These are phyloP conservation scores for Stenocarpella maydis DNA, from an alignment of 2,329 filamentous ascomycete species.

Conservation along the genomic window DNA sequence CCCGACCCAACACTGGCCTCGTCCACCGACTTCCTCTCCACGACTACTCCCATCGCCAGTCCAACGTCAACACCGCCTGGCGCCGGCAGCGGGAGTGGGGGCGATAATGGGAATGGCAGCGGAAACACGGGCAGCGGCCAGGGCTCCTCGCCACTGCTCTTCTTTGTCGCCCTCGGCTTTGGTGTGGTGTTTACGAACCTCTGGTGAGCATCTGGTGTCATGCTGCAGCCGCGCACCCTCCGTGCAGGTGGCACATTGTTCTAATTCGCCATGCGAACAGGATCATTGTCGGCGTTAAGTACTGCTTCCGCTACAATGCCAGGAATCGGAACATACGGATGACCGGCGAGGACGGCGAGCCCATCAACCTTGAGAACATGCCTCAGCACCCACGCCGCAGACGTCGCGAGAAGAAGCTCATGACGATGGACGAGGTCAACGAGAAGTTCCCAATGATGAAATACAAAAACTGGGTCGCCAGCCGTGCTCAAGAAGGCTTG, in stretches of 20 bases:
- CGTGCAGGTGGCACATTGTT: slow-evolving; percentile 18
- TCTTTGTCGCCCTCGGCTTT: slow-evolving; percentile 96
- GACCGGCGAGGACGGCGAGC: slow-evolving; percentile 79
- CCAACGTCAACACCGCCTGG: background rate
- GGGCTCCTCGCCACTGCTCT: slow-evolving; percentile 74
- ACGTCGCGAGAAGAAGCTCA: slow-evolving; percentile 94
- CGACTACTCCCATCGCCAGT: background rate
- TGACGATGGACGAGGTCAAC: slow-evolving; percentile 99
- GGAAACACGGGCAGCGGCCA: slow-evolving; percentile 41
- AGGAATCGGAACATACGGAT: slow-evolving; percentile 82
- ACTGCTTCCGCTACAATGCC: slow-evolving; percentile 98
- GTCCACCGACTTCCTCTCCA: background rate
- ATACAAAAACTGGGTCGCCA: slow-evolving; percentile 94
- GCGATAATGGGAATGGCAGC: slow-evolving; percentile 26
- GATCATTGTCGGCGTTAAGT: slow-evolving; percentile 99
- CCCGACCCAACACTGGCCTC: slow-evolving; percentile 17
- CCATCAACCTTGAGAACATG: slow-evolving; percentile 87
- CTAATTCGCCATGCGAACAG: slow-evolving; percentile 56
- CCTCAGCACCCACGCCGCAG: slow-evolving; percentile 84
- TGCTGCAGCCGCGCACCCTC: background rate
- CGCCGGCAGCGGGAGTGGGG: background rate
- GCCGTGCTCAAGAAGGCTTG: slow-evolving; percentile 82
- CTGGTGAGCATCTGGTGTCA: slow-evolving; percentile 71
- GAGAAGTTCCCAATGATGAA: slow-evolving; percentile 95
- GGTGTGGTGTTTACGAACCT: slow-evolving; percentile 98